These are phyloP conservation scores for Colletotrichum tropicicola DNA, from an alignment of 2,329 filamentous ascomycete genomes.

Conservation along the genomic window DNA sequence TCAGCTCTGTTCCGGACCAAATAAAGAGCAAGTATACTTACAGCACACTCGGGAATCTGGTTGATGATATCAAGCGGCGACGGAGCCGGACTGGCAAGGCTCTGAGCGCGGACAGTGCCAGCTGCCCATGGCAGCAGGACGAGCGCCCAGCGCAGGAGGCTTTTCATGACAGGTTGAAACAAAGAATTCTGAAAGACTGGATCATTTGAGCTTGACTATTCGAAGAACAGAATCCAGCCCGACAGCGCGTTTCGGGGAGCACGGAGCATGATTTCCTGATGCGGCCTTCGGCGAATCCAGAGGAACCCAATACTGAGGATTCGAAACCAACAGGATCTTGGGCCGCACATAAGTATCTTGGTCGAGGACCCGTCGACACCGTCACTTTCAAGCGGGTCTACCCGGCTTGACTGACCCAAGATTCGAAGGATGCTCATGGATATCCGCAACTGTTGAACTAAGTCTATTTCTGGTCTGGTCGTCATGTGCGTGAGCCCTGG, in stretches of 20 bases:
- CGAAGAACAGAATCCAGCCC: neutral
- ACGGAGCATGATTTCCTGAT: slow-evolving; percentile 15
- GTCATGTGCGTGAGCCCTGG: neutral
- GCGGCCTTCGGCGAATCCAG: neutral
- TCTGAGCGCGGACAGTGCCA: neutral
- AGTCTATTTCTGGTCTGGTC: neutral
- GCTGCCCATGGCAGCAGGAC: slow-evolving; percentile 14
- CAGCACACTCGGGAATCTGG: slow-evolving; percentile 14
- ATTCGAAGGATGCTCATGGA: slow-evolving; percentile 6
- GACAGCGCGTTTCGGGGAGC: neutral
- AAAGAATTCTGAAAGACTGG: neutral
- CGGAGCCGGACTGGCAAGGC: neutral
- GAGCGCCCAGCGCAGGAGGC: neutral
- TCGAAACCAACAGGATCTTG: neutral
- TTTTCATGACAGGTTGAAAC: slow-evolving; percentile 13
- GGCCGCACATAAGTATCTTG: slow-evolving; percentile 5
- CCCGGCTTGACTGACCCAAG: neutral
- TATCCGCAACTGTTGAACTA: neutral
- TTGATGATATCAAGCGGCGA: slow-evolving; percentile 7
- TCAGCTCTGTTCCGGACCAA: neutral
- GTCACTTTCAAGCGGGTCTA: neutral
- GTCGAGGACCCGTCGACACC: neutral
- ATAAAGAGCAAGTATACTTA: neutral
- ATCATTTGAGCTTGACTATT: neutral
- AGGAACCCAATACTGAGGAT: neutral